phyloP scores from a whole-genome alignment of 345 rosid species.

The Melaleuca alternifolia region DNA sequence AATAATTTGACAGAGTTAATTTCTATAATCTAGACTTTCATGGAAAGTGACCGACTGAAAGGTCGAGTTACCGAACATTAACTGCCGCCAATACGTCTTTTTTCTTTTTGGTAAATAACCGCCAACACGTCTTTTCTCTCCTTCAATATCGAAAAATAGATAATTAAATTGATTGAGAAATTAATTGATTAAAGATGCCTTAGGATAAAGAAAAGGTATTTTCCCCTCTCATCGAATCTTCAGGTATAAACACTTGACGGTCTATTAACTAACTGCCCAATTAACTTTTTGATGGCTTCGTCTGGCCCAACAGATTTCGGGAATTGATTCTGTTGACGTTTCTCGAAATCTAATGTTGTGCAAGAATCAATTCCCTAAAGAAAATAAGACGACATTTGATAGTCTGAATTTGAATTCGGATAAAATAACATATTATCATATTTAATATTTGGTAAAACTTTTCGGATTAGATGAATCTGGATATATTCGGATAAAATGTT shows the following conservation, averaged over 20 bases:
- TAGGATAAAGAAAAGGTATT: background rate
- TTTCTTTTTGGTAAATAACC: too few relatives aligned
- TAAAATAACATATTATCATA: too few relatives aligned
- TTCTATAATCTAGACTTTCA: too few relatives aligned
- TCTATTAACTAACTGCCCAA: background rate
- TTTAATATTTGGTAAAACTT: too few relatives aligned
- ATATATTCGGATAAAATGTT: too few relatives aligned
- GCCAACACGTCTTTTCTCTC: background rate
- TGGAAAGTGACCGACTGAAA: background rate
- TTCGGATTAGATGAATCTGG: too few relatives aligned
- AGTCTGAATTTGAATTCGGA: too few relatives aligned
- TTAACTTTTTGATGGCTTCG: background rate
- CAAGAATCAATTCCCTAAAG: too few relatives aligned
- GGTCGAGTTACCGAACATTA: background rate
- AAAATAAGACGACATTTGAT: too few relatives aligned
- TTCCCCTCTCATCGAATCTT: background rate
- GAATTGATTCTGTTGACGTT: too few relatives aligned
- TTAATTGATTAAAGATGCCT: background rate
- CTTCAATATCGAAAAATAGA: background rate
- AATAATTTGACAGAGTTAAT: too few relatives aligned
- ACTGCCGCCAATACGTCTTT: background rate
- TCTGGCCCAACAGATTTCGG: background rate
- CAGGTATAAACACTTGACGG: background rate
- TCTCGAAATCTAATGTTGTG: too few relatives aligned
- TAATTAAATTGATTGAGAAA: background rate